These are phyloP conservation scores for Yamadazyma sp. DNA, from an alignment of 1,139 yeast species.

Conservation along the genomic window DNA sequence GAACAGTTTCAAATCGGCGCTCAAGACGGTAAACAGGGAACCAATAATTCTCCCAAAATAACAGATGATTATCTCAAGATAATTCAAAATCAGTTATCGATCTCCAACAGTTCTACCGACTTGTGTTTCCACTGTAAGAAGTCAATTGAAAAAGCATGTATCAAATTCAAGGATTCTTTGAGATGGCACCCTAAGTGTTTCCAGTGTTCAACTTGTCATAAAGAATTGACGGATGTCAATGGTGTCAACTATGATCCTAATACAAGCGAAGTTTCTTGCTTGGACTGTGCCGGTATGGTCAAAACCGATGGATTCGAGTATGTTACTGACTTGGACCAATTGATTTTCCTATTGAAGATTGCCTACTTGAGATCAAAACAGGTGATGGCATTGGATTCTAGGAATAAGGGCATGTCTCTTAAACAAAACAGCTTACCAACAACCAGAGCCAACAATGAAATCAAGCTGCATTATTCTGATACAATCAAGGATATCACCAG, in stretches of 20 bases:
- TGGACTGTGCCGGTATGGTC: constrained; percentile 47
- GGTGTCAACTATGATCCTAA: constrained; percentile 26
- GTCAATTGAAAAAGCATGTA: constrained; percentile 82
- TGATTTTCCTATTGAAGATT: constrained; percentile 74
- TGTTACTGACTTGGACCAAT: constrained; percentile 72
- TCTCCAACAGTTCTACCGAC: constrained; percentile 74
- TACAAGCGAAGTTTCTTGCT: constrained; percentile 46
- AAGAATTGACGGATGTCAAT: constrained; percentile 33
- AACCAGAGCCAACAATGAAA: constrained; percentile 18
- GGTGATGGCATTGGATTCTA: constrained; percentile 45
- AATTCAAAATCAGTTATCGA: constrained; percentile 36
- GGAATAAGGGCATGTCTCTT: constrained; percentile 5
- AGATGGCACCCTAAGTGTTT: constrained; percentile 87
- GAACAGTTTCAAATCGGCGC: constrained; percentile 18
- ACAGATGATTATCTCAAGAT: constrained; percentile 12
- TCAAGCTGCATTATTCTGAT: constrained; percentile 54
- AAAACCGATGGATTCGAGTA: constrained; percentile 56
- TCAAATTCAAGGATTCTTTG: constrained; percentile 56
- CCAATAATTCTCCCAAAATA: constrained; percentile 18
- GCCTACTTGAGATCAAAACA: constrained; percentile 79
- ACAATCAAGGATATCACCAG: constrained; percentile 79
- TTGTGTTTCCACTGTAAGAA: constrained; percentile 68
- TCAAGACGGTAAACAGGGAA: constrained; percentile 25
- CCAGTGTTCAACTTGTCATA: constrained; percentile 56
- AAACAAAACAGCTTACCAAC: constrained; percentile 14